Evolutionary conservation across 2,329 filamentous ascomycete genomes (phyloP), one percentile per base, ranked within the genome.

Genomic region (Ambrosiella cleistominuta): DNA sequence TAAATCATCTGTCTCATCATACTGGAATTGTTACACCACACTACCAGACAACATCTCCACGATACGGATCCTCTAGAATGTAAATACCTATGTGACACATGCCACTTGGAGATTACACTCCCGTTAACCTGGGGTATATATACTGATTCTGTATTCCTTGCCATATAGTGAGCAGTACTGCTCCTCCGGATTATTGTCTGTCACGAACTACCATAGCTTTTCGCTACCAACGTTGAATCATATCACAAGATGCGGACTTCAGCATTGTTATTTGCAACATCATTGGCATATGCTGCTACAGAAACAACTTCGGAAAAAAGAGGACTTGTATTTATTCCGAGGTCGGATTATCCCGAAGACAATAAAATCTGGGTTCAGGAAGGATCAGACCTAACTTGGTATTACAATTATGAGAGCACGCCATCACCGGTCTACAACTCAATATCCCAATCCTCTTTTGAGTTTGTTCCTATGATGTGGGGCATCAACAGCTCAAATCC

Each of bases 391-490:
- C 70, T 91, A 58, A 84, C 81, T 2, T 93, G 87, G 87, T 93
- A 93, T 74, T 93, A 91, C 76, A 91, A 90, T 72, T 93, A 90
- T 69, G 69, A 71, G 35, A 65, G 73, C 17, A 66, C 68, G 2
- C 85, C 86, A 1, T 79, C 81, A 0, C 62, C 74, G 0, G 71
- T 71, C 47, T 83, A 76, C 66, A 63, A 68, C 45, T 68, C 73
- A 54, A 65, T 74, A 37, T 64, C 74, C 0, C 77, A 82, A 63
- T 70, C 72, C 12, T 68, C 74, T 12, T 79, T 91, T 63, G 76
- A 86, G 67, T 93, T 88, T 68, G 81, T 91, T n/a, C 59, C 58
- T 49, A 63, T 63, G 62, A 59, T 63, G 54, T 61, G 57, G 59
- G 60, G 62, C 56, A 38, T 62, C 57, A 54, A 64, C 47, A 3